Evolutionary conservation across 306 rosid species (phyloP).

Genomic region (Quercus berberidifolia): DNA sequence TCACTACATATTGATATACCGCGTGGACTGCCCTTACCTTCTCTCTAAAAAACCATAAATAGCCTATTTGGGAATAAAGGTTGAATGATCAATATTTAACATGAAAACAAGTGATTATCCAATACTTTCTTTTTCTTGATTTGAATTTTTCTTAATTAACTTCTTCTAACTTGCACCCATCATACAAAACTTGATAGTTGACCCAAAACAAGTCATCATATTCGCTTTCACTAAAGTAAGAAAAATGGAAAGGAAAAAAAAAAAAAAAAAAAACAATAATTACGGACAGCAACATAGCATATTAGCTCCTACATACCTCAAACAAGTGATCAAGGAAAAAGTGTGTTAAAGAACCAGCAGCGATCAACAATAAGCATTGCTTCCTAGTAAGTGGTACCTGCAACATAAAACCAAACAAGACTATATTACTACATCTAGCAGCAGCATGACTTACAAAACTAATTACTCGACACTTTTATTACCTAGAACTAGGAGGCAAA

Average conservation of each 20-base stretch:
- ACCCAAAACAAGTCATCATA: not conserved
- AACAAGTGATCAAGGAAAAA: slow-evolving; percentile 84
- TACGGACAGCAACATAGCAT: not conserved
- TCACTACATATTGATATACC: not conserved
- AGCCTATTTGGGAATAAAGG: not conserved
- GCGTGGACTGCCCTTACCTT: no score
- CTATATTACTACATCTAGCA: not conserved
- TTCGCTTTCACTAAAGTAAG: not conserved
- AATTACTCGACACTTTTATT: not conserved
- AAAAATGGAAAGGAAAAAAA: not conserved
- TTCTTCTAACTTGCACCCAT: not conserved
- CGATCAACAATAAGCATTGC: slow-evolving; percentile 69
- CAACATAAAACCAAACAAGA: slow-evolving; percentile 1
- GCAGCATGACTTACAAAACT: not conserved
- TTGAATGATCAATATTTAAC: not conserved
- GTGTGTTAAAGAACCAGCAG: slow-evolving; percentile 86
- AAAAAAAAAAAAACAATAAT: not conserved
- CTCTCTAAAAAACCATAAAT: not conserved
- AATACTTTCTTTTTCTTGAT: not conserved
- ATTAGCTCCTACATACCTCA: slow-evolving; percentile 48
- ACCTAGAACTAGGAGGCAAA: not conserved
- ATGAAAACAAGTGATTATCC: not conserved
- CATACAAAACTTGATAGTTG: not conserved
- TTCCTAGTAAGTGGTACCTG: slow-evolving; percentile 65
- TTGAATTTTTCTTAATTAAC: not conserved